These are phyloP conservation scores for Acanthamoeba castellanii DNA, from an alignment of 208 protist genomes.

Conservation along the genomic window DNA sequence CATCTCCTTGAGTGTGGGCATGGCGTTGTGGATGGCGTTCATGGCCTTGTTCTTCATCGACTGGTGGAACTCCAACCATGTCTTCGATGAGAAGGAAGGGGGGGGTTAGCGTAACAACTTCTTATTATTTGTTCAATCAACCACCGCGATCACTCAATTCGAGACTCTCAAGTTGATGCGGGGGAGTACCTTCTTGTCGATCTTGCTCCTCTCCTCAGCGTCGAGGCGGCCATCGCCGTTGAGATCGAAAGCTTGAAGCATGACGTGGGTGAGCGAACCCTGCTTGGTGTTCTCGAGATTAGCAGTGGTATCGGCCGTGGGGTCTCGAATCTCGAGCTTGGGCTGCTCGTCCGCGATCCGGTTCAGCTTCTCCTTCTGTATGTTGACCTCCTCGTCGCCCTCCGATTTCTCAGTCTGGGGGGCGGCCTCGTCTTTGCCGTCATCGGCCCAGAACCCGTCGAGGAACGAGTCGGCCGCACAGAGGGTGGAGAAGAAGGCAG, in stretches of 20 bases:
- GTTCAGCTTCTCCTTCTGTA: slow-evolving; percentile 35
- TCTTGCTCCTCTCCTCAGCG: slow-evolving; percentile 23
- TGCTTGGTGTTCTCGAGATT: neutral
- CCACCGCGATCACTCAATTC: neutral
- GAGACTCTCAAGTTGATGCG: neutral
- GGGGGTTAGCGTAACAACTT: neutral
- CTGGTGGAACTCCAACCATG: slow-evolving; percentile 69
- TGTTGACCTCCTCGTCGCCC: neutral
- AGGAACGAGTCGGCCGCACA: neutral
- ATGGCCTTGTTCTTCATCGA: slow-evolving; percentile 27
- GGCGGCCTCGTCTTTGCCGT: neutral
- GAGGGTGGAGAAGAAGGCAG: neutral
- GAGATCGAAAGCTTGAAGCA: slow-evolving; percentile 66
- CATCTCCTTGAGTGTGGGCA: slow-evolving; percentile 10
- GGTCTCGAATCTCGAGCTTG: neutral
- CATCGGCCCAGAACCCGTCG: neutral
- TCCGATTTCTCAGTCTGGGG: neutral
- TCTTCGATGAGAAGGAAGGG: neutral
- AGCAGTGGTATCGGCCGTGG: neutral
- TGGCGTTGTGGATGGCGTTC: slow-evolving; percentile 14
- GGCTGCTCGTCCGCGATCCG: slow-evolving; percentile 15
- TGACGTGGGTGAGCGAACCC: slow-evolving; percentile 13
- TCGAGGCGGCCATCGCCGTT: slow-evolving; percentile 47
- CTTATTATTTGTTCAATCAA: no score
- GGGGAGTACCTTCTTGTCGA: slow-evolving; percentile 35